Evolutionary conservation across 495 filamentous ascomycete genomes (phyloP).

Genomic region (Aspergillus saccharolyticus): DNA sequence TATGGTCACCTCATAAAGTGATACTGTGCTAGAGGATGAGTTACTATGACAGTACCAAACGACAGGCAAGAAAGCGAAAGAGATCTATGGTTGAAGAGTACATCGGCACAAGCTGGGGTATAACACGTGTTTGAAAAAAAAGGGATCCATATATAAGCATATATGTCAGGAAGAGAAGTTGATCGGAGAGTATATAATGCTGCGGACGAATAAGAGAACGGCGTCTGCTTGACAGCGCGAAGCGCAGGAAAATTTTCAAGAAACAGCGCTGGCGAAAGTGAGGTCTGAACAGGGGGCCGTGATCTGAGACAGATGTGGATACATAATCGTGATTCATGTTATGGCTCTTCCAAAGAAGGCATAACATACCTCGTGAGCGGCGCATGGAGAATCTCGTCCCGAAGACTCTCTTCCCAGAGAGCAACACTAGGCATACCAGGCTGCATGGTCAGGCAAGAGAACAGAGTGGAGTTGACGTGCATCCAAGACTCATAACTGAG

Average conservation of each 20-base stretch:
- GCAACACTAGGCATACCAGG: conserved; percentile 16
- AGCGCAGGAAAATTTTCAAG: too few relatives aligned
- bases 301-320: background rate
- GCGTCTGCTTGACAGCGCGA: too few relatives aligned
- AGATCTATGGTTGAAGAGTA: background rate
- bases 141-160: background rate
- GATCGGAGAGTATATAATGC: background rate
- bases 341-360: conserved; percentile 23
- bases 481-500: conserved; percentile 31
- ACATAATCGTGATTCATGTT: background rate
- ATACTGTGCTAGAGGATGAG: too few relatives aligned
- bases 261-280: too few relatives aligned
- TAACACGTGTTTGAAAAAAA: background rate
- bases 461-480: conserved; percentile 28
- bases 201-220: background rate
- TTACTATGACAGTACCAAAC: background rate
- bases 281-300: too few relatives aligned
- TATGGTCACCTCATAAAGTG: too few relatives aligned
- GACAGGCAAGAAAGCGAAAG: background rate
- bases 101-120: background rate
- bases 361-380: conserved; percentile 35
- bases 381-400: conserved; percentile 32
- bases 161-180: background rate
- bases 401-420: conserved; percentile 30
- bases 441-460: conserved; percentile 32